phyloP scores from a whole-genome alignment of 2,329 filamentous ascomycete genomes.

The Pyricularia pennisetigena region DNA sequence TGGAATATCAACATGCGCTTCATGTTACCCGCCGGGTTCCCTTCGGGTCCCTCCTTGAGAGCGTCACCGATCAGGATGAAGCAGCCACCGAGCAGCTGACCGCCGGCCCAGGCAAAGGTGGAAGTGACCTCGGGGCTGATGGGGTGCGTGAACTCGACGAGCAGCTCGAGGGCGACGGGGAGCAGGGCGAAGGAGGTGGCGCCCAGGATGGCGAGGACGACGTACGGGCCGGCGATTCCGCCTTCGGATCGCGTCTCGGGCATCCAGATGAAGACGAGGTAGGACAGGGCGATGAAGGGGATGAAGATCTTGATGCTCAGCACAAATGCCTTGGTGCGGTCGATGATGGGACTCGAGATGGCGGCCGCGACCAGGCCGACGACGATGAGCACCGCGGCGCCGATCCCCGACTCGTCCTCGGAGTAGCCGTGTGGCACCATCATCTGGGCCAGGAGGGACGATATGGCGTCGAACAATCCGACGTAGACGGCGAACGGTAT shows the following conservation, averaged over 20 bases:
- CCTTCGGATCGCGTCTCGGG: constrained; percentile 44
- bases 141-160: constrained; percentile 81
- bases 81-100: constrained; percentile 74
- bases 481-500: constrained; percentile 79
- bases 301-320: constrained; percentile 62
- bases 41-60: constrained; percentile 45
- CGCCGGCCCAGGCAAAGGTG: constrained; percentile 75
- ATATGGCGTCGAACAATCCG: constrained; percentile 87
- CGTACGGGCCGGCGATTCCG: constrained; percentile 57
- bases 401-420: constrained; percentile 80
- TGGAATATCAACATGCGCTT: constrained; percentile 67
- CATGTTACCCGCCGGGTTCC: constrained; percentile 61
- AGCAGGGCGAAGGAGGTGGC: constrained; percentile 72
- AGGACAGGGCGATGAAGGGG: constrained; percentile 62
- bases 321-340: constrained; percentile 74
- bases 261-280: constrained; percentile 76
- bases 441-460: constrained; percentile 83
- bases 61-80: constrained; percentile 80
- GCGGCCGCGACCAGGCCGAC: constrained; percentile 74
- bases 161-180: constrained; percentile 75
- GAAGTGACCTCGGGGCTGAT: constrained; percentile 77
- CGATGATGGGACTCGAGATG: constrained; percentile 70
- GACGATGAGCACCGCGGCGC: constrained; percentile 79
- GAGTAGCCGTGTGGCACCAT: constrained; percentile 76
- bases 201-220: constrained; percentile 67